Conservation (phyloP, 805 yeast genomes). For the Teunomyces gatunensis region DNA sequence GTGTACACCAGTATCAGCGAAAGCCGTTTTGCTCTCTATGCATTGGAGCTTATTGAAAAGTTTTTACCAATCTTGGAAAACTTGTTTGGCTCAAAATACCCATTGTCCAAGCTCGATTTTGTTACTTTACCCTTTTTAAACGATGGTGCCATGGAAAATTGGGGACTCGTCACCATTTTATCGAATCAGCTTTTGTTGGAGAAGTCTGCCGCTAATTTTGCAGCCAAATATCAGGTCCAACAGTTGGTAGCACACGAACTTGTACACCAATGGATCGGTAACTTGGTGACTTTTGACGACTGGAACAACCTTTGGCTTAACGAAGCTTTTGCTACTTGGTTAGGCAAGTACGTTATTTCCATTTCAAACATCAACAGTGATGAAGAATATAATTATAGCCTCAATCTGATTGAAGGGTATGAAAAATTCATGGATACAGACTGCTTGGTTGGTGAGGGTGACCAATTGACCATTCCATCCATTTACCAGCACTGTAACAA, state of each 20-base stretch:
- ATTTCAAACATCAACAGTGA: slow-evolving; percentile 16
- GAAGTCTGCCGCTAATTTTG: slow-evolving; percentile 18
- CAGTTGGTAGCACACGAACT: slow-evolving; percentile 69
- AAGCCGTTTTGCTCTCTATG: slow-evolving; percentile 43
- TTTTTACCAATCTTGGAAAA: slow-evolving; percentile 48
- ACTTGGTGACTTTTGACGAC: slow-evolving; percentile 60
- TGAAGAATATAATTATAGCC: slow-evolving; percentile 9
- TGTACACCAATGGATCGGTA: slow-evolving; percentile 81
- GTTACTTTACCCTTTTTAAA: slow-evolving; percentile 67
- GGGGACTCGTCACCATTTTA: slow-evolving; percentile 64
- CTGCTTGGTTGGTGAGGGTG: slow-evolving; percentile 19
- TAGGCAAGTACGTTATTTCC: slow-evolving; percentile 49
- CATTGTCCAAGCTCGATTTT: slow-evolving; percentile 63
- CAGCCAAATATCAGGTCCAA: slow-evolving; percentile 34
- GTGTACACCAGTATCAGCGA: slow-evolving; percentile 58
- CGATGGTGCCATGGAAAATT: slow-evolving; percentile 82
- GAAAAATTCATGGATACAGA: slow-evolving; percentile 39
- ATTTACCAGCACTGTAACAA: slow-evolving; percentile 33
- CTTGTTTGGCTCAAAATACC: slow-evolving; percentile 47
- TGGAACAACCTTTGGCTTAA: slow-evolving; percentile 74
- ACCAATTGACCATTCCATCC: slow-evolving; percentile 24
- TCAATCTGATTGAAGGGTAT: slow-evolving; percentile 10
- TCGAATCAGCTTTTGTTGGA: slow-evolving; percentile 42
- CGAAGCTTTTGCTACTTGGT: slow-evolving; percentile 76
- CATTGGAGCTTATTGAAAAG: slow-evolving; percentile 47